Conservation (phyloP, 345 rosid genomes). For the Fremontodendron californicum region DNA sequence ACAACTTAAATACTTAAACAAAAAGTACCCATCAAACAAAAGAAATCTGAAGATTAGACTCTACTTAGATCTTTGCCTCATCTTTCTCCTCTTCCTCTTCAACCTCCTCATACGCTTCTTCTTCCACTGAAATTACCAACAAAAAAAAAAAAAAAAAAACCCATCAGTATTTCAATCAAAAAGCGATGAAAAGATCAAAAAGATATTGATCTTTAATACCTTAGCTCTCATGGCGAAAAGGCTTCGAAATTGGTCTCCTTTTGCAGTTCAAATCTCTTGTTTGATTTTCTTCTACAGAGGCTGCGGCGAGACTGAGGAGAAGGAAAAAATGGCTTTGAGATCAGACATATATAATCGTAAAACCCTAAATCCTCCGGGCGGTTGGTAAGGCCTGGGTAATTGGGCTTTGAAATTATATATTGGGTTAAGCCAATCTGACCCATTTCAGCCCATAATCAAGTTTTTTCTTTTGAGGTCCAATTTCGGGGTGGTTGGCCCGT, state of each 20-base stretch:
- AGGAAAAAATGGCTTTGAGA: background rate
- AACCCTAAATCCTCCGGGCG: background rate
- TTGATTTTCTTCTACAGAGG: background rate
- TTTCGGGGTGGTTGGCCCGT: too few relatives aligned
- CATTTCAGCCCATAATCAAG: background rate
- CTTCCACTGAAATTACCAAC: constrained; percentile 65
- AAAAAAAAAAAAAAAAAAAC: constrained; percentile 4
- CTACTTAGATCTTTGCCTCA: constrained; percentile 99
- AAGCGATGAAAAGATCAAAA: background rate
- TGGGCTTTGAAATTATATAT: background rate
- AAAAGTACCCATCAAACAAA: background rate
- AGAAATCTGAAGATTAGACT: background rate
- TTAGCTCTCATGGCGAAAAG: constrained; percentile 74
- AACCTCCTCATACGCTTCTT: constrained; percentile 99
- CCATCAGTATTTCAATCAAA: background rate
- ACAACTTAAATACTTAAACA: background rate
- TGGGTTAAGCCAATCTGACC: background rate
- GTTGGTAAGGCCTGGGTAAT: background rate
- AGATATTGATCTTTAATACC: constrained; percentile 29
- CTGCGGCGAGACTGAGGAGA: background rate
- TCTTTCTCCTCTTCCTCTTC: constrained; percentile 99
- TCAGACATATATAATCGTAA: background rate
- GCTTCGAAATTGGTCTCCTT: background rate
- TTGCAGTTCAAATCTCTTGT: background rate
- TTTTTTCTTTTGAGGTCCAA: too few relatives aligned